Evolutionary conservation across 1,284 basidiomycete species (phyloP).

Genomic region (Papiliotrema laurentii): DNA sequence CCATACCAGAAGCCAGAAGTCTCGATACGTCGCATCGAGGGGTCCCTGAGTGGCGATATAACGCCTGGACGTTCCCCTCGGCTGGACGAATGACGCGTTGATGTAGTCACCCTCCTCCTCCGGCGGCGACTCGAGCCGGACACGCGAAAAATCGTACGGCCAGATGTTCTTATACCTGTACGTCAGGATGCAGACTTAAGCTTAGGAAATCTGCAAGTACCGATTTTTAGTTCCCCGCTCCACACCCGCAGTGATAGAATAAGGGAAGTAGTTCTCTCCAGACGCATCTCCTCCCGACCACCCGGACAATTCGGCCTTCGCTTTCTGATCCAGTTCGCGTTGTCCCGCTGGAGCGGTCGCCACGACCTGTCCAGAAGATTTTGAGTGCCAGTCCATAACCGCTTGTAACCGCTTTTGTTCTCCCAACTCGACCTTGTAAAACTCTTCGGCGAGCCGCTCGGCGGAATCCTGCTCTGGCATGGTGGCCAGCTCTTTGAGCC

Average conservation of each 20-base stretch:
- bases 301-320: constrained; percentile 20
- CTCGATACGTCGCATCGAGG: constrained; percentile 77
- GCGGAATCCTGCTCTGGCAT: constrained; percentile 56
- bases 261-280: constrained; percentile 59
- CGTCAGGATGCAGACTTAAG: constrained; percentile 3
- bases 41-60: constrained; percentile 98
- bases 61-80: constrained; percentile 67
- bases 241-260: constrained; percentile 90
- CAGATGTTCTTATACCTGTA: constrained; percentile 75
- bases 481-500: constrained; percentile 70
- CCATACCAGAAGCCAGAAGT: constrained; percentile 80
- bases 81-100: constrained; percentile 87
- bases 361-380: constrained; percentile 25
- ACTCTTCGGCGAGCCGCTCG: constrained; percentile 57
- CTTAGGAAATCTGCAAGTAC: constrained; percentile 49
- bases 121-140: constrained; percentile 57
- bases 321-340: constrained; percentile 16
- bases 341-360: constrained; percentile 11
- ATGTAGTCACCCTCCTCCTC: constrained; percentile 77
- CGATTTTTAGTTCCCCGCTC: constrained; percentile 93
- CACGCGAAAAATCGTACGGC: constrained; percentile 79
- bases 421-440: constrained; percentile 85
- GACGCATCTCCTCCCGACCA: constrained; percentile 2
- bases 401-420: constrained; percentile 86
- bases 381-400: constrained; percentile 86